A percentile compares a stretch with the other conserved stretches of the same genome.
Conservation (phyloP, 768 basidiomycete species). For the Mycena pura region DNA sequence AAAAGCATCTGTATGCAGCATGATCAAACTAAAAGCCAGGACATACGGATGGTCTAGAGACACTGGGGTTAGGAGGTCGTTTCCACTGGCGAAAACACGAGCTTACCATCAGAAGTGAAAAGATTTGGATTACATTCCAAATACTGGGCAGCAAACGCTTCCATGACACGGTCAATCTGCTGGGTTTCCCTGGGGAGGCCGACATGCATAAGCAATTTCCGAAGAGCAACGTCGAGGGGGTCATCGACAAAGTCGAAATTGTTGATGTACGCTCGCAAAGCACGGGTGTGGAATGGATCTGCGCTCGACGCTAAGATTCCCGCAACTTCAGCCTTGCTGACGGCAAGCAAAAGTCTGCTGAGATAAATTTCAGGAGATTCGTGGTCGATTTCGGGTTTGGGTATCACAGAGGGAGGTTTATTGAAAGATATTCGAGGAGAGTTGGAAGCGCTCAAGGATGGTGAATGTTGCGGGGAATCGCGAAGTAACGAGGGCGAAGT, state of each 20-base stretch:
- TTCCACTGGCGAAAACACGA: neutral
- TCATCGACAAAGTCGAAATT: slow-evolving; percentile 81
- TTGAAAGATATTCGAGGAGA: slow-evolving; percentile 55
- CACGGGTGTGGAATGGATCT: slow-evolving; percentile 71
- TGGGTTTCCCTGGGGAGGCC: slow-evolving; percentile 95
- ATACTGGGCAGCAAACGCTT: slow-evolving; percentile 91
- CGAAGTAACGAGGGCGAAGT: slow-evolving; percentile 31
- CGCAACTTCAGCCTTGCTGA: slow-evolving; percentile 82
- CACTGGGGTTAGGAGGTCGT: neutral
- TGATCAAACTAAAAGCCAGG: slow-evolving; percentile 95
- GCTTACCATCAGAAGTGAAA: slow-evolving; percentile 77
- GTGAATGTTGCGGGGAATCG: slow-evolving; percentile 23
- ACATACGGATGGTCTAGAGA: slow-evolving; percentile 89
- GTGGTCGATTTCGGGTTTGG: slow-evolving; percentile 57
- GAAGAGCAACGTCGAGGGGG: slow-evolving; percentile 90
- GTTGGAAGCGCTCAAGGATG: slow-evolving; percentile 33
- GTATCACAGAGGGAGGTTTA: slow-evolving; percentile 51
- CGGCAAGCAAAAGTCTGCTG: slow-evolving; percentile 62
- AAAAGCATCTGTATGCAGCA: slow-evolving; percentile 98
- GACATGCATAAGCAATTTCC: slow-evolving; percentile 89
- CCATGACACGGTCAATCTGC: slow-evolving; percentile 97
- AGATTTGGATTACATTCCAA: slow-evolving; percentile 81
- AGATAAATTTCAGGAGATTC: slow-evolving; percentile 81
- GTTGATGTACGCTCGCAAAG: slow-evolving; percentile 74
- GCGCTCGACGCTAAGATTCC: slow-evolving; percentile 81